Evolutionary conservation across 306 rosid genomes (phyloP).

Genomic region (Pachyrhizus erosus): DNA sequence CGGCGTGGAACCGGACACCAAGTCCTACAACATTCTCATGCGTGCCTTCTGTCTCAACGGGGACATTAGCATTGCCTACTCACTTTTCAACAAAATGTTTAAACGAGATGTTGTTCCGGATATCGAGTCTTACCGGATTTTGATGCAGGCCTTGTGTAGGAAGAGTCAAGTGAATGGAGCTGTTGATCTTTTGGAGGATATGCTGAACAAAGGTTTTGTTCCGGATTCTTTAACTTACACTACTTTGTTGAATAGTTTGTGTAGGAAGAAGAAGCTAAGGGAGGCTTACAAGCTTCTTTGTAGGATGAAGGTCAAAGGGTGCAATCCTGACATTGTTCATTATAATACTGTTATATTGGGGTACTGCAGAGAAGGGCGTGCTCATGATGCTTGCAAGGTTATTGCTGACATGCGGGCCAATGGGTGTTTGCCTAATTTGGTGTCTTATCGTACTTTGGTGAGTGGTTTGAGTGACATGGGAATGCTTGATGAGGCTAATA

Average conservation of each 20-base stretch:
- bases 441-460: conserved; percentile 75
- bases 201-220: conserved; percentile 87
- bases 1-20: conserved; percentile 62
- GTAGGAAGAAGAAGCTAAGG: conserved; percentile 84
- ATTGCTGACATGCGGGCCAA: conserved; percentile 72
- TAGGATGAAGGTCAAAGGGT: conserved; percentile 94
- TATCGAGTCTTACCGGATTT: conserved; percentile 73
- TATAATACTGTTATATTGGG: conserved; percentile 81
- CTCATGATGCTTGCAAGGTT: conserved; percentile 80
- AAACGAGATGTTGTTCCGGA: conserved; percentile 73
- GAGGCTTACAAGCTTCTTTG: conserved; percentile 95
- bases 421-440: conserved; percentile 81
- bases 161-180: conserved; percentile 82
- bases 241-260: conserved; percentile 87
- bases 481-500: conserved; percentile 72
- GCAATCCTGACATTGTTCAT: conserved; percentile 88
- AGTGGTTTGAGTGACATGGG: conserved; percentile 71
- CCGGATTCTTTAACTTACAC: conserved; percentile 85
- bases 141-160: conserved; percentile 90
- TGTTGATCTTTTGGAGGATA: conserved; percentile 80
- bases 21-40: conserved; percentile 78
- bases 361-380: conserved; percentile 81
- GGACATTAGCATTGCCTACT: conserved; percentile 77
- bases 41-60: conserved; percentile 70
- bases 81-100: conserved; percentile 81